phyloP scores from a whole-genome alignment of 441 rosid genomes.

The Gossypium trilobum region DNA sequence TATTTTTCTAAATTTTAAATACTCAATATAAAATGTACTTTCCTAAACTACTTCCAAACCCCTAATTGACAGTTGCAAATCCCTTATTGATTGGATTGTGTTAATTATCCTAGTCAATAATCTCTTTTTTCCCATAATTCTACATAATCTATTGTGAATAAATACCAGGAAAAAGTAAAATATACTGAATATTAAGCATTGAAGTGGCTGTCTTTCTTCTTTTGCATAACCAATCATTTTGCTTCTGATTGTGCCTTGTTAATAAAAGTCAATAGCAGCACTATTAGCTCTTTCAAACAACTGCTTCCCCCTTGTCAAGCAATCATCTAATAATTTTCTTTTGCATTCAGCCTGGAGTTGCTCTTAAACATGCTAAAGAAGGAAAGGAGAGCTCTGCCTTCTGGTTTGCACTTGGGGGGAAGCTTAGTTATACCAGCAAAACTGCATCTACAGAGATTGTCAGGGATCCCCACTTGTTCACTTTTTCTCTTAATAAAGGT shows the following conservation, averaged over 20 bases:
- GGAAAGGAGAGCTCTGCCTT: conserved; percentile 96
- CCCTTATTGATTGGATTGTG: background rate
- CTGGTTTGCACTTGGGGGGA: conserved; percentile 96
- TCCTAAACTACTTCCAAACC: background rate
- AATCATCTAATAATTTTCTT: conserved; percentile 13
- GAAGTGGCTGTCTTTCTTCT: background rate
- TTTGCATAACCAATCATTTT: background rate
- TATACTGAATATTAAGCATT: background rate
- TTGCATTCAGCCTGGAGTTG: conserved; percentile 59
- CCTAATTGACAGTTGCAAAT: background rate
- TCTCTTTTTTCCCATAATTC: background rate
- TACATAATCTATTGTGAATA: background rate
- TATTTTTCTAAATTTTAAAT: background rate
- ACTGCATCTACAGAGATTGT: conserved; percentile 47
- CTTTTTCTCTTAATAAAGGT: conserved; percentile 70
- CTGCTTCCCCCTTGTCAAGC: background rate
- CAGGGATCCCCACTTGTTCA: conserved; percentile 84
- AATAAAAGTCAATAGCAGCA: background rate
- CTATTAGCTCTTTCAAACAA: background rate
- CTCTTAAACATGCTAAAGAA: conserved; percentile 89
- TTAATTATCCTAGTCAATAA: background rate
- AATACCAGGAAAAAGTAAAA: background rate
- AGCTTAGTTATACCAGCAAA: conserved; percentile 79
- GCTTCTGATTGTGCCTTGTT: background rate
- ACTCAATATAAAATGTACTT: background rate